Evolutionary conservation across 2,329 filamentous ascomycete genomes (phyloP).

Genomic region (Alternaria novae-zelandiae): DNA sequence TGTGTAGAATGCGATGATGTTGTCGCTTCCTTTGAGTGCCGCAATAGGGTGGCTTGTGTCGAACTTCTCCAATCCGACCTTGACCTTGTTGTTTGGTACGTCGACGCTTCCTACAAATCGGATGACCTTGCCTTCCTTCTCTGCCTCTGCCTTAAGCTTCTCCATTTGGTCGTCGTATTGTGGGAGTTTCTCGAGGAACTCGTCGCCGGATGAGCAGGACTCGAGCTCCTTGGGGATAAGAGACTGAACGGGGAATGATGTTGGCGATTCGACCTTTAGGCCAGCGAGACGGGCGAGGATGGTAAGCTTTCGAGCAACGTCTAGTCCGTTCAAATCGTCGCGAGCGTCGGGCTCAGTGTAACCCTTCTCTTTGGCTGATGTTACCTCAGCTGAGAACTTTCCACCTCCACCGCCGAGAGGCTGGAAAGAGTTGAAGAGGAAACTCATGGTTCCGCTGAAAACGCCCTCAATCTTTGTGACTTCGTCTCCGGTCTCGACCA

Average conservation of each 20-base stretch:
- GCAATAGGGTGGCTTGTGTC: constrained; percentile 91
- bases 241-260: constrained; percentile 90
- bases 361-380: constrained; percentile 88
- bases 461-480: constrained; percentile 94
- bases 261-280: constrained; percentile 79
- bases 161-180: constrained; percentile 92
- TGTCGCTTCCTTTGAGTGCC: constrained; percentile 93
- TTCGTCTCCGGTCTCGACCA: constrained; percentile 92
- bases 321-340: constrained; percentile 85
- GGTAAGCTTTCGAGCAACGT: constrained; percentile 94
- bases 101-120: constrained; percentile 95
- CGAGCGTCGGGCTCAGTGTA: constrained; percentile 90
- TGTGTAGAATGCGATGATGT: constrained; percentile 99
- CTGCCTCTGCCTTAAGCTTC: constrained; percentile 80
- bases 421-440: constrained; percentile 97
- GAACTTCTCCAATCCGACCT: constrained; percentile 86
- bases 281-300: constrained; percentile 89
- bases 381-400: constrained; percentile 89
- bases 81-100: constrained; percentile 78
- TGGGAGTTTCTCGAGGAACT: constrained; percentile 82
- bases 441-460: constrained; percentile 97
- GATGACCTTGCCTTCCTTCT: constrained; percentile 87
- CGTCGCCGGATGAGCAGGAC: constrained; percentile 74
- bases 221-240: constrained; percentile 90
- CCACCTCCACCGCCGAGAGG: constrained; percentile 77